phyloP scores from a whole-genome alignment of 305 asterid species.

The Coffea humblotiana region DNA sequence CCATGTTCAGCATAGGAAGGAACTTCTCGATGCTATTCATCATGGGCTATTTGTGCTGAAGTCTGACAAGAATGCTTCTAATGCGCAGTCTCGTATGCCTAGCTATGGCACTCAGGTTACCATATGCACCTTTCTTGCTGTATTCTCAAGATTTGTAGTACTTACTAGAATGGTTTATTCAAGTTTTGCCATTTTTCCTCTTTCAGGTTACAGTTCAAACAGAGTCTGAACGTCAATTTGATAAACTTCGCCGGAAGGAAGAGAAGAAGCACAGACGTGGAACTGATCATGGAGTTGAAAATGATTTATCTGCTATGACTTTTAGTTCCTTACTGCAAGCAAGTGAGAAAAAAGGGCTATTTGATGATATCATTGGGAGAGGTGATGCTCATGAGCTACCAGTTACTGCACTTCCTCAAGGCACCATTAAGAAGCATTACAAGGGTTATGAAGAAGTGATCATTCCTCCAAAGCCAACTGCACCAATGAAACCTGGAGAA shows the following conservation, averaged over 20 bases:
- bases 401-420: conserved; percentile 86
- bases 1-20: conserved; percentile 79
- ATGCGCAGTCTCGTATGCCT: conserved; percentile 64
- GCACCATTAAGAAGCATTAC: conserved; percentile 73
- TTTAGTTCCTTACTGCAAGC: conserved; percentile 91
- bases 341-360: conserved; percentile 73
- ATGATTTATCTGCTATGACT: conserved; percentile 55
- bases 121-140: conserved; percentile 21
- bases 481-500: conserved; percentile 96
- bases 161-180: conserved; percentile 3
- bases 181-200: conserved; percentile 23
- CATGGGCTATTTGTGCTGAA: conserved; percentile 72
- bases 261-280: conserved; percentile 87
- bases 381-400: conserved; percentile 62
- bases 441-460: conserved; percentile 95
- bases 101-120: conserved; percentile 96
- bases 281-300: conserved; percentile 68
- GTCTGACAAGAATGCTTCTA: conserved; percentile 74
- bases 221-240: conserved; percentile 82
- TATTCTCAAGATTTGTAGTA: not conserved
- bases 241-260: conserved; percentile 95
- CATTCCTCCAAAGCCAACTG: conserved; percentile 86
- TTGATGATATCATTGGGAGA: conserved; percentile 84
- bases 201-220: conserved; percentile 90
- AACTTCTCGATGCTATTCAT: conserved; percentile 75